phyloP scores from a whole-genome alignment of 2,329 filamentous ascomycete genomes.

The Zymoseptoria crescenta region DNA sequence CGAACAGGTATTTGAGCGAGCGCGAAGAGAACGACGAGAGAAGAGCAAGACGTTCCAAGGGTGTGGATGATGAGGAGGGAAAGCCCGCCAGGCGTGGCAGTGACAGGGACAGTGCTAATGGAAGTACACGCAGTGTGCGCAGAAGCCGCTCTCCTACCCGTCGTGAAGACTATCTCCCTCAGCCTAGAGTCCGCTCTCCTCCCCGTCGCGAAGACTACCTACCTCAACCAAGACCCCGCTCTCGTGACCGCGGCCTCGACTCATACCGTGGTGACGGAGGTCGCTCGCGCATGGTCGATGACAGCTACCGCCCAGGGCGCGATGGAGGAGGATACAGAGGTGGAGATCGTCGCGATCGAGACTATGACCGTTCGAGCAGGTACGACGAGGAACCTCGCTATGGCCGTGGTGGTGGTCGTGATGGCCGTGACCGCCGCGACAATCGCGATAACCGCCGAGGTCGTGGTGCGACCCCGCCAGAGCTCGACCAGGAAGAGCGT shows the following conservation, averaged over 20 bases:
- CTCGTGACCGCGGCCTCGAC: conserved; percentile 28
- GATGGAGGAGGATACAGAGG: conserved; percentile 21
- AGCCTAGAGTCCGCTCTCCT: conserved; percentile 19
- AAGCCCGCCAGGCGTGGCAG: conserved; percentile 24
- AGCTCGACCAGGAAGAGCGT: conserved; percentile 79
- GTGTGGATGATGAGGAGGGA: conserved; percentile 19
- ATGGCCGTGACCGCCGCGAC: conserved; percentile 49
- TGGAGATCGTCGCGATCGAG: conserved; percentile 45
- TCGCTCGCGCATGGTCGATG: conserved; percentile 30
- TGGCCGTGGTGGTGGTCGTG: conserved; percentile 37
- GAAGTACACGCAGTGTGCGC: conserved; percentile 28
- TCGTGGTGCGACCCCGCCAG: conserved; percentile 41
- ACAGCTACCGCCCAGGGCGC: conserved; percentile 27
- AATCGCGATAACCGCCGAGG: conserved; percentile 45
- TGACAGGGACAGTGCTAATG: conserved; percentile 32
- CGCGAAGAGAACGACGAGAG: conserved; percentile 30
- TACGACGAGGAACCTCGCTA: conserved; percentile 34
- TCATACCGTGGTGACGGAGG: conserved; percentile 32
- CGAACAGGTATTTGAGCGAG: conserved; percentile 26
- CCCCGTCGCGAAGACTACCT: conserved; percentile 10
- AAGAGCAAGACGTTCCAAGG: conserved; percentile 26
- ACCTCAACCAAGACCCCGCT: conserved; percentile 17
- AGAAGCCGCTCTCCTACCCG: conserved; percentile 19
- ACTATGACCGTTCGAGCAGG: conserved; percentile 40
- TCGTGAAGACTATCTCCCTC: conserved; percentile 18